phyloP scores from a whole-genome alignment of 2,329 filamentous ascomycete species.

The Dothideomycetes sp. region DNA sequence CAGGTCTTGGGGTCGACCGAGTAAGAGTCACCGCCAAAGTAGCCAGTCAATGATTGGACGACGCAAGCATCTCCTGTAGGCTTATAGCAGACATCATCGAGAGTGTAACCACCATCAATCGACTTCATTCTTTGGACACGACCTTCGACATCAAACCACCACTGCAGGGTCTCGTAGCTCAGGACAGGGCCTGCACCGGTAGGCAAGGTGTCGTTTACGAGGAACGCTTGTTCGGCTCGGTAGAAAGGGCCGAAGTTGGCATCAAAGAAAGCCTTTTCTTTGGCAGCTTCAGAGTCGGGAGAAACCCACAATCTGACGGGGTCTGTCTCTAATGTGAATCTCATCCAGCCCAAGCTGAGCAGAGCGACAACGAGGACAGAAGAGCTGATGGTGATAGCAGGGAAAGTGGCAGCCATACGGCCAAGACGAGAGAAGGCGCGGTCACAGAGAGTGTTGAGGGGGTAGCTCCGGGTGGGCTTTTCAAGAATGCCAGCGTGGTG shows the following conservation, averaged over 20 bases:
- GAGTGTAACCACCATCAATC: conserved; percentile 53
- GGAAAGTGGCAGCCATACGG: conserved; percentile 71
- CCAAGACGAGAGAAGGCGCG: conserved; percentile 71
- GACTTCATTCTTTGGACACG: conserved; percentile 66
- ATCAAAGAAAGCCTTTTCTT: conserved; percentile 93
- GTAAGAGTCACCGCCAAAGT: conserved; percentile 62
- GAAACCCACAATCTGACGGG: conserved; percentile 96
- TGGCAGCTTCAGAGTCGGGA: conserved; percentile 77
- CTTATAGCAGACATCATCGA: conserved; percentile 89
- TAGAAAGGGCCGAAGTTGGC: conserved; percentile 91
- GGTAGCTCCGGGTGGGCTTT: conserved; percentile 68
- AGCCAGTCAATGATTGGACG: conserved; percentile 83
- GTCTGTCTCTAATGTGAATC: conserved; percentile 81
- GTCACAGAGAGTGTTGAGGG: conserved; percentile 75
- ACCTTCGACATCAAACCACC: conserved; percentile 90
- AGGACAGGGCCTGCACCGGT: conserved; percentile 65
- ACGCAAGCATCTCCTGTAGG: conserved; percentile 84
- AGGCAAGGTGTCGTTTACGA: conserved; percentile 73
- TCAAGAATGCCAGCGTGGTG: conserved; percentile 69
- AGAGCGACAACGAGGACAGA: conserved; percentile 68
- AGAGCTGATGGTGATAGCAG: conserved; percentile 67
- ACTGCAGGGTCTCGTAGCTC: conserved; percentile 76
- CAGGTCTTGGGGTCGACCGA: conserved; percentile 58
- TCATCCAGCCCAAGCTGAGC: conserved; percentile 78
- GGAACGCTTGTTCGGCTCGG: conserved; percentile 82